Percentiles rank a stretch among this genome's conserved stretches.
Conservation (phyloP, 1,284 basidiomycete genomes). For the Ustanciosporium gigantosporum region DNA sequence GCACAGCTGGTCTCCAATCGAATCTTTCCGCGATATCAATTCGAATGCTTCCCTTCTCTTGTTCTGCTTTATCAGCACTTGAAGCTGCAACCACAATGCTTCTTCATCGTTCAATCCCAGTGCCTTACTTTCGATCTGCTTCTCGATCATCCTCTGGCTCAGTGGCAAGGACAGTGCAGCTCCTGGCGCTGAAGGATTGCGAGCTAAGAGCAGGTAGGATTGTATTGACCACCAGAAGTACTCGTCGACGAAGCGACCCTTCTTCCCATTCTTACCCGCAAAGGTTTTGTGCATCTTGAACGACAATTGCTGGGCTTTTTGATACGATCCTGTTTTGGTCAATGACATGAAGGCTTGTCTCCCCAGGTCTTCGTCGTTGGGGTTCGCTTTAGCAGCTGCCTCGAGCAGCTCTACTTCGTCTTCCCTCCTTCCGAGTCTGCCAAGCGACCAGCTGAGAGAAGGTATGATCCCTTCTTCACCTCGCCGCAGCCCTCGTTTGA, state of each 20-base stretch:
- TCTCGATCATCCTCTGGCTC: constrained; percentile 70
- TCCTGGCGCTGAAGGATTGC: constrained; percentile 30
- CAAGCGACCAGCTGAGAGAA: constrained; percentile 78
- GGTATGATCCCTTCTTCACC: constrained; percentile 65
- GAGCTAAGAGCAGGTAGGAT: constrained; percentile 71
- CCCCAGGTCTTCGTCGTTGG: constrained; percentile 77
- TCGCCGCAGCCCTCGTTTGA: constrained; percentile 69
- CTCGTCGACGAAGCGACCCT: constrained; percentile 76
- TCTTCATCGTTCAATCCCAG: constrained; percentile 72
- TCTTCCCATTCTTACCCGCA: constrained; percentile 72
- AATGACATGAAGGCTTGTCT: constrained; percentile 75
- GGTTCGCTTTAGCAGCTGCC: constrained; percentile 66
- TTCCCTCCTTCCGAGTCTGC: constrained; percentile 73
- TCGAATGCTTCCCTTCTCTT: constrained; percentile 66
- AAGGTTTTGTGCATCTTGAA: constrained; percentile 34
- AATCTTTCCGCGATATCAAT: constrained; percentile 66
- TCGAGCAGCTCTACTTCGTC: constrained; percentile 57
- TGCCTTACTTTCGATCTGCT: constrained; percentile 73
- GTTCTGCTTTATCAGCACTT: constrained; percentile 71
- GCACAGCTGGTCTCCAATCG: constrained; percentile 69
- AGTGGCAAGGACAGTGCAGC: constrained; percentile 69
- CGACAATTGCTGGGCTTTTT: constrained; percentile 55
- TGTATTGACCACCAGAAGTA: constrained; percentile 83
- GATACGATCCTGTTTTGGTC: constrained; percentile 35
- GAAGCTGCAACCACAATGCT: constrained; percentile 74